Evolutionary conservation across 495 filamentous ascomycete species (phyloP), one percentile per base, ranked within the genome.

Genomic region (Delitschia confertaspora): DNA sequence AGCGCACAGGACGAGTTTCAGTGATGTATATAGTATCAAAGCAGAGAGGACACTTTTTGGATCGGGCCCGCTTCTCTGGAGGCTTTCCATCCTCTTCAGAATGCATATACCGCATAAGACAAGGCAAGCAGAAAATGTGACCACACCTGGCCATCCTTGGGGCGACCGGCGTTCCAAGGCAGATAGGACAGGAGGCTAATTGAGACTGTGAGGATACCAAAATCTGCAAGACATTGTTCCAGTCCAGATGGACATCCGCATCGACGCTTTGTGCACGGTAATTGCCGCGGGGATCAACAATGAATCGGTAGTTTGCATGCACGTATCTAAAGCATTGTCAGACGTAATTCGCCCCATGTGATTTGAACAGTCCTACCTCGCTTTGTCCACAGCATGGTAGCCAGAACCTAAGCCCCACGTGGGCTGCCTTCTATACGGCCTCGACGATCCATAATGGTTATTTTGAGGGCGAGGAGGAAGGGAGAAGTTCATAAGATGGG

Each of bases 91-190:
- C 82, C 25, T 86, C 83, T 1, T 69, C 75, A 5, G 87, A 81
- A 54, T 93, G 85, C 89, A 98, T 95, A 59, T 93, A 98, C 30
- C 91, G 82, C 41, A 95, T 81, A 25, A 96, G 67, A 61, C 91
- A 98, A 9, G 91, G 83, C 30, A 95, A 69, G 61, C 91, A 98
- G 58, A 95, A 95, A 19, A 98, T 95, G 60, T 98, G 91, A 10
- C 91, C 91, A 60, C 91, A 98, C 54, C 83, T 88, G 29, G 91
- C 88, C 91, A 98, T 98, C 42, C 93, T 81, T 20, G 91, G 89
- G 3, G 91, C 91, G 4, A 93, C 85, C 0, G 91, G 89, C 25
- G 75, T 80, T 1, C 83, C 93, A 17, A 98, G 68, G 57, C 91
- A 98, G 32, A 98, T 96, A 0, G 91, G 91, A 60, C 91, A 98